Conservation (phyloP, 2,329 filamentous ascomycete species). For the Bipolaris bicolor region DNA sequence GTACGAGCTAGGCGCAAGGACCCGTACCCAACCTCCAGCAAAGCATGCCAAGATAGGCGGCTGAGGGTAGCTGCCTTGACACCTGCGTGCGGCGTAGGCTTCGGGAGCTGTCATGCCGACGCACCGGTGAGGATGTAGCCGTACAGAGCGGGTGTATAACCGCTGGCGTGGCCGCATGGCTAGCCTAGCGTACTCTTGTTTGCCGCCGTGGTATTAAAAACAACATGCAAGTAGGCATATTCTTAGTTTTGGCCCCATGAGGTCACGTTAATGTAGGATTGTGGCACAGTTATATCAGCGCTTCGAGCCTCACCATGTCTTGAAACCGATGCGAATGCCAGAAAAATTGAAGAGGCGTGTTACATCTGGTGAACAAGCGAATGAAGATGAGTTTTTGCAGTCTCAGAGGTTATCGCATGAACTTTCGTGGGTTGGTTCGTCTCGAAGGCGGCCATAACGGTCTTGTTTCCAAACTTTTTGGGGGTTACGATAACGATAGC, state of each 20-base stretch:
- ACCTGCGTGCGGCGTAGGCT: slow-evolving; percentile 27
- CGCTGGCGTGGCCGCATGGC: slow-evolving; percentile 33
- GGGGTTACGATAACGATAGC: slow-evolving; percentile 18
- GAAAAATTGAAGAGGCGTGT: slow-evolving; percentile 10
- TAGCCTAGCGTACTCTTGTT: slow-evolving; percentile 24
- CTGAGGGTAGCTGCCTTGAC: slow-evolving; percentile 32
- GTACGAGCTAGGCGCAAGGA: slow-evolving; percentile 29
- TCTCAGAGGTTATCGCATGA: slow-evolving; percentile 14
- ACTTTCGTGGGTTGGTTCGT: slow-evolving; percentile 10
- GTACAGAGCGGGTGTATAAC: slow-evolving; percentile 35
- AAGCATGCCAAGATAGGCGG: slow-evolving; percentile 36
- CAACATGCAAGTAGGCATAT: slow-evolving; percentile 31
- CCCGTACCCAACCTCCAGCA: slow-evolving; percentile 25
- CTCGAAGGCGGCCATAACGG: background rate
- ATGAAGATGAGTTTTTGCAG: slow-evolving; percentile 3
- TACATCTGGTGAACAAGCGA: slow-evolving; percentile 17
- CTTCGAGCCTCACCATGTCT: slow-evolving; percentile 26
- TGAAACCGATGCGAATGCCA: slow-evolving; percentile 18
- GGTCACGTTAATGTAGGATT: slow-evolving; percentile 27
- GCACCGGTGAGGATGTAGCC: slow-evolving; percentile 29
- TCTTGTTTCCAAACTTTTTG: slow-evolving; percentile 8
- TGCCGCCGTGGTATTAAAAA: slow-evolving; percentile 33
- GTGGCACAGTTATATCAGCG: slow-evolving; percentile 36
- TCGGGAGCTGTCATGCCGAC: slow-evolving; percentile 30
- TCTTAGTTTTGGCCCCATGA: slow-evolving; percentile 35